Evolutionary conservation across 225 moss, liverwort and hornwort species (phyloP).

Genomic region (Straminergon stramineum): DNA sequence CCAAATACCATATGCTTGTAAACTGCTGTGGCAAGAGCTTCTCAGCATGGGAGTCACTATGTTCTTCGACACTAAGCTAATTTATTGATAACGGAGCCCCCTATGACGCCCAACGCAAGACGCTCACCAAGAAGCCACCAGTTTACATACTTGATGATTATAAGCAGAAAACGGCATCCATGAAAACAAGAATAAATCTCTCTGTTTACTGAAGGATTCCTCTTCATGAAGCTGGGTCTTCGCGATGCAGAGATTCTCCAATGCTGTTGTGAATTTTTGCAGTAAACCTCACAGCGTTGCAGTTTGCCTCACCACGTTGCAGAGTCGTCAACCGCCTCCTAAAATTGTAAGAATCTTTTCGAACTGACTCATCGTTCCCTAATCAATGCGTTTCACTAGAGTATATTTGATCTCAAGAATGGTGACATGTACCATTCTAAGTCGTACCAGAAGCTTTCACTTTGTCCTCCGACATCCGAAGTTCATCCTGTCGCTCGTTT

Average conservation of each 20-base stretch:
- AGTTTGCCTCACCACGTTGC: too few species aligned
- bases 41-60: conserved; percentile 81
- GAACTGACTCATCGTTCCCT: not conserved
- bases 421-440: not conserved
- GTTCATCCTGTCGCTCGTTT: not conserved
- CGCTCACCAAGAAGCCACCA: not conserved
- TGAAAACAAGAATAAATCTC: not conserved
- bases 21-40: conserved; percentile 77
- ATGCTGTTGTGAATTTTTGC: not conserved
- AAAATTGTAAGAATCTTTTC: not conserved
- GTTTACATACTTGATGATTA: not conserved
- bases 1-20: conserved; percentile 68
- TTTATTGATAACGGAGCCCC: not conserved
- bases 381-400: not conserved
- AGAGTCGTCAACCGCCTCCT: not conserved
- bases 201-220: not conserved
- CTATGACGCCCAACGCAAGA: not conserved
- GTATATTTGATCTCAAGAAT: not conserved
- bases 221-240: not conserved
- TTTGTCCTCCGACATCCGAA: not conserved
- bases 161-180: not conserved
- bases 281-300: not conserved
- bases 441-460: not conserved
- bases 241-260: not conserved
- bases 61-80: conserved; percentile 35